Conservation (phyloP, 2,329 filamentous ascomycete genomes). For the Colletotrichum sojae region DNA sequence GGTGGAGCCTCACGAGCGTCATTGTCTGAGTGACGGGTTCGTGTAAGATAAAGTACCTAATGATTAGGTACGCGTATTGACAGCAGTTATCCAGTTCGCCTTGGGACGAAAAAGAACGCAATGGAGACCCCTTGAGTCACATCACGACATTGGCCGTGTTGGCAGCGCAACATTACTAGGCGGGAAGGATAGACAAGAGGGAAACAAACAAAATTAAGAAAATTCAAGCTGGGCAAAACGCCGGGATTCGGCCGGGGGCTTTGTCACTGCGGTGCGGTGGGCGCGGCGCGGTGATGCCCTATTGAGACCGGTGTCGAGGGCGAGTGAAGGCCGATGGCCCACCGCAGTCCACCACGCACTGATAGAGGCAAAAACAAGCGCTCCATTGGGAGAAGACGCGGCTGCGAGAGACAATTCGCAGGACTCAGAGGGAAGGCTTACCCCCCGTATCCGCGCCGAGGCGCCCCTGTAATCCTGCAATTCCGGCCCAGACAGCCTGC, state of each 20-base stretch:
- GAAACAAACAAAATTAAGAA: slow-evolving; percentile 6
- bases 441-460: slow-evolving; percentile 18
- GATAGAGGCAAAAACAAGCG: slow-evolving; percentile 36
- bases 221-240: slow-evolving; percentile 18
- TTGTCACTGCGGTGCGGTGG: no score
- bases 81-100: neutral
- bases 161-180: neutral
- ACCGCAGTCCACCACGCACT: slow-evolving; percentile 20
- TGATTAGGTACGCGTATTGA: slow-evolving; percentile 20
- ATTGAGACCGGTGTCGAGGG: neutral
- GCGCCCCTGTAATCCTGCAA: slow-evolving; percentile 24
- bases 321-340: slow-evolving; percentile 28
- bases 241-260: slow-evolving; percentile 31
- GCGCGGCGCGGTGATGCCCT: no score
- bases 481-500: slow-evolving; percentile 22
- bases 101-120: slow-evolving; percentile 32
- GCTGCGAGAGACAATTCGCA: slow-evolving; percentile 13
- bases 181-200: neutral
- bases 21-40: slow-evolving; percentile 17
- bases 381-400: slow-evolving; percentile 30
- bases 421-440: neutral
- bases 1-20: slow-evolving; percentile 7
- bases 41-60: slow-evolving; percentile 26
- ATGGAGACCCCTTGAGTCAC: slow-evolving; percentile 30
- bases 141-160: slow-evolving; percentile 36